phyloP scores from a whole-genome alignment of 1,139 yeast genomes.

The Citeromyces hawaiiensis region DNA sequence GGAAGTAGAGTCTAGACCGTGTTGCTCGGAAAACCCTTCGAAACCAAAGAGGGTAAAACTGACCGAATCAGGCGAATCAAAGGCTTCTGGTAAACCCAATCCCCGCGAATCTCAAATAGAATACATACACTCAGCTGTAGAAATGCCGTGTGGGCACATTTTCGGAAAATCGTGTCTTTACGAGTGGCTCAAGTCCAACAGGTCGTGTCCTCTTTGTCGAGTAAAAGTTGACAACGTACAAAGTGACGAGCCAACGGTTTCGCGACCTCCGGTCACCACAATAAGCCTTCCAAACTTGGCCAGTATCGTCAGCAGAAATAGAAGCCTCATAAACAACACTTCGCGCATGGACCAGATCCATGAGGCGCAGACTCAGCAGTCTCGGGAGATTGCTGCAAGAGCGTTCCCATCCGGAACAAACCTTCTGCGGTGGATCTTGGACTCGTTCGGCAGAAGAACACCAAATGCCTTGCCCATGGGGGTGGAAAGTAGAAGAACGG shows the following conservation, averaged over 20 bases:
- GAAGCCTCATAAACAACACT: slow-evolving; percentile 4
- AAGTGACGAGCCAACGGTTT: slow-evolving; percentile 3
- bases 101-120: slow-evolving; percentile 17
- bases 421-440: slow-evolving; percentile 1
- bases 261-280: slow-evolving; percentile 12
- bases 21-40: slow-evolving; percentile 2
- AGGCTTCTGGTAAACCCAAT: slow-evolving; percentile 6
- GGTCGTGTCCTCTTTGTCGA: slow-evolving; percentile 18
- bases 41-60: slow-evolving; percentile 3
- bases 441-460: neutral
- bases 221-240: slow-evolving; percentile 9
- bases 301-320: slow-evolving; percentile 16
- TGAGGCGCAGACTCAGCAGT: neutral
- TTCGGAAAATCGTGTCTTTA: slow-evolving; percentile 18
- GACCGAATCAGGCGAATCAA: slow-evolving; percentile 7
- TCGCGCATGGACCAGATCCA: neutral
- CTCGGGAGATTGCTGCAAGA: neutral
- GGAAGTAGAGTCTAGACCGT: slow-evolving; percentile 1
- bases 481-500: slow-evolving; percentile 36
- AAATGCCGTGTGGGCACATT: slow-evolving; percentile 56
- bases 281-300: slow-evolving; percentile 22
- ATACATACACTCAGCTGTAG: slow-evolving; percentile 48
- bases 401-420: neutral
- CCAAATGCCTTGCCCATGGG: slow-evolving; percentile 28
- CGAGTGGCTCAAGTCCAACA: slow-evolving; percentile 16